A percentile compares a stretch with the other conserved stretches of the same genome.
Conservation (phyloP, 2,329 filamentous ascomycete genomes). For the Diaporthe sp. region DNA sequence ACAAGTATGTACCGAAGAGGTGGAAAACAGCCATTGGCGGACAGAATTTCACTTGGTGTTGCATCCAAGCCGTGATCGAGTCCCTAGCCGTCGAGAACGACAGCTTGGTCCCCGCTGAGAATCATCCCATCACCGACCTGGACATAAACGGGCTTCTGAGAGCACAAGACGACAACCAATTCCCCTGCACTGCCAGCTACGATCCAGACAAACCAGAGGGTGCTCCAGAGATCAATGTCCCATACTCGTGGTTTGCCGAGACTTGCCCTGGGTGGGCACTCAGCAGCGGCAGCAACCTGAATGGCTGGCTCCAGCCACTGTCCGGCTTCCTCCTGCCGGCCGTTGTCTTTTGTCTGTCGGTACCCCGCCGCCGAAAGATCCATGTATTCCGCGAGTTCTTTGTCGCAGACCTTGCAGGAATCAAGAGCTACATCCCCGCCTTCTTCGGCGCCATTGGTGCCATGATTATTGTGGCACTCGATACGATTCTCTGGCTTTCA, state of each 20-base stretch:
- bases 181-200: conserved; percentile 45
- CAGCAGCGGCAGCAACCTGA: conserved; percentile 41
- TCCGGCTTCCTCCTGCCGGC: conserved; percentile 46
- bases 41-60: conserved; percentile 46
- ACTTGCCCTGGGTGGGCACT: conserved; percentile 46
- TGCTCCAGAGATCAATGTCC: conserved; percentile 42
- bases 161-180: conserved; percentile 36
- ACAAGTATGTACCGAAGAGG: neutral
- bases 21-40: conserved; percentile 37
- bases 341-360: conserved; percentile 46
- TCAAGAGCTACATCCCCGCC: conserved; percentile 37
- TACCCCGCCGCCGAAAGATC: conserved; percentile 45
- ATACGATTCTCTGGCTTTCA: conserved; percentile 47
- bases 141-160: conserved; percentile 13
- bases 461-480: conserved; percentile 41
- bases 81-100: conserved; percentile 37
- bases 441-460: conserved; percentile 40
- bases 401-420: conserved; percentile 38
- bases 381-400: conserved; percentile 41
- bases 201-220: conserved; percentile 39
- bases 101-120: conserved; percentile 33
- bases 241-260: conserved; percentile 40
- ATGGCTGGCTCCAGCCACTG: conserved; percentile 45
- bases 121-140: conserved; percentile 21
- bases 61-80: conserved; percentile 42